Base-by-base conservation (phyloP, 2,329 filamentous ascomycete genomes). In the Monosporascus sp. region DNA sequence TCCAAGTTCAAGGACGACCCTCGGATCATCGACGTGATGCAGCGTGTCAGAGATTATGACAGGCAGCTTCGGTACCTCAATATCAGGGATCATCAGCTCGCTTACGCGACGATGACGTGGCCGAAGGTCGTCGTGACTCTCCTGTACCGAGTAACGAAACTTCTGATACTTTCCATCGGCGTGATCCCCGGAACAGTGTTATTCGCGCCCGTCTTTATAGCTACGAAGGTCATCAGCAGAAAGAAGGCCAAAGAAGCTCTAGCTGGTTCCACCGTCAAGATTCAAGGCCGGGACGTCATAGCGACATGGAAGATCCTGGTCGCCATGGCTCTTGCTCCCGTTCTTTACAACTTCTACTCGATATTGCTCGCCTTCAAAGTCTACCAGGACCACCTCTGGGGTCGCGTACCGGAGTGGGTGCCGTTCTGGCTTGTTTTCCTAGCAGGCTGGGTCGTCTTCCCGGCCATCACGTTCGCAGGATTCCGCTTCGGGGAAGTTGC, bases 401-500 rank as follows among this genome's bases (percentile, higher is more conserved):
- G 93, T n/a, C 80, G 86, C 52, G 80, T 95, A 6, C 92, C 92
- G 1, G 75, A 82, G 3, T 92, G 86, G 77, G 81, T 96, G 35
- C 89, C 92, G 1, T 80, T 92, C 53, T 96, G 87, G 83, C 68
- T 84, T 22, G 81, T 95, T 11, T 85, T 92, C 58, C 68, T 90
- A 9, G 81, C 84, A 39, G 88, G 91, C 49, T 86, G 89, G 74
- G 78, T 90, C 48, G 75, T 95, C 60, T 96, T 96, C 77, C 88
- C 92, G 6, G 81, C 85, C 24, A 88, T 97, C 62, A 97, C 92
- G 0, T 97, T 96, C 70, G 92, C 91, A 5, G 90, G 94, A 7
- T 84, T 99, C 50, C 87, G 94, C 11, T 96, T 97, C 60, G 94
- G 94, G 47, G 94, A 99, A 73, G 87, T 96, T n/a, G 94, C 93